Base-by-base conservation (phyloP, 371 early-diverging fungal genomes). In the Mucor ambiguus region DNA sequence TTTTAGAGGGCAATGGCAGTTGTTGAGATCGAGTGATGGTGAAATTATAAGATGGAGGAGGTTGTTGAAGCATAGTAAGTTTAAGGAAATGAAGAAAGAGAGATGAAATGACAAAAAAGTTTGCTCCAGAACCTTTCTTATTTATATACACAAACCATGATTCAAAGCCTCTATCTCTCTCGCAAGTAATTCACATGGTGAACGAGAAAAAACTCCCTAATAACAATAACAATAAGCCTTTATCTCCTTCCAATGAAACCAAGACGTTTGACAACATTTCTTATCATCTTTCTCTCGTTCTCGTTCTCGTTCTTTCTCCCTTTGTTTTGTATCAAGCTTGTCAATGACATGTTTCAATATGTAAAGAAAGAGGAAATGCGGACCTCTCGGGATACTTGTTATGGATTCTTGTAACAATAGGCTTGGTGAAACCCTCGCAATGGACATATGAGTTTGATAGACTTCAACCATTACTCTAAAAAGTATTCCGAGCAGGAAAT, bases 21-120 rank as follows among this genome's bases (percentile, higher is more conserved):
- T 61, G 18, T 43, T 67, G 63, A 1, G 64, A 24, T 44, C 57
- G 63, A 12, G 60, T 64, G 16, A 64, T 57, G 22, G 63, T 33
- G n/a, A 69, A 63, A 22, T 68, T 68, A 58, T 49, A 66, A 4
- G 55, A 33, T 1, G 64, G 68, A 38, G 66, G 37, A 24, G 59
- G 68, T 48, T 71, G 63, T 60, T 71, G 71, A 60, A 71, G 62
- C 71, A 71, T 71, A 26, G 20, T 35, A 26, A 2, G 43, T 22
- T 43, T 52, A 35, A 38, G 26, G 26, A 30, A 48, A 48, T 22
- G 54, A 35, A 32, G 33, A 63, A 48, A 22, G 22, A 48, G 24
- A 24, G 26, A 38, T 30, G 7, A 22, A 62, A 18, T 16, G 35
- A 6, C 18, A 52, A 18, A 14, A 61, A 62, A 52, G 29, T 5